phyloP scores from a whole-genome alignment of 805 yeast genomes.

The Vanderwaltozyma polyspora region DNA sequence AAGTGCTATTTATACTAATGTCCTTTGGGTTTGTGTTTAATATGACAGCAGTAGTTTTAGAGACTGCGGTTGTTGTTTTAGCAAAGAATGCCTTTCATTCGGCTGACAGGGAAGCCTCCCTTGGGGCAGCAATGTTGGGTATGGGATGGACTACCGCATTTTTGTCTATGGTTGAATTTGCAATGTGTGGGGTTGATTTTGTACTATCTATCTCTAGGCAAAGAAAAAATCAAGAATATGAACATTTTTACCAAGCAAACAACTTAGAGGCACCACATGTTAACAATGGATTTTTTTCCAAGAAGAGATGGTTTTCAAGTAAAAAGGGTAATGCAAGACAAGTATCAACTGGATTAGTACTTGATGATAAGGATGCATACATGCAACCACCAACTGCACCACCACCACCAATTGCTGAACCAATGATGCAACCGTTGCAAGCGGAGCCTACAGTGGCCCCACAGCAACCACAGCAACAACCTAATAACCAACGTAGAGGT shows the following conservation, averaged over 20 bases:
- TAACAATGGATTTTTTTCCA: too few relatives aligned
- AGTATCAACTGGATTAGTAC: too few relatives aligned
- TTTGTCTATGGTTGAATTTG: slow-evolving; percentile 12
- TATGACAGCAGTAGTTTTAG: slow-evolving; percentile 54
- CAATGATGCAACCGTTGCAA: background rate
- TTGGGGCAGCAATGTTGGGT: slow-evolving; percentile 52
- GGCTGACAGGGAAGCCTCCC: slow-evolving; percentile 32
- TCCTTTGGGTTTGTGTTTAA: slow-evolving; percentile 41
- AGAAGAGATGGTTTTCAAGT: too few relatives aligned
- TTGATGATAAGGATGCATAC: too few relatives aligned
- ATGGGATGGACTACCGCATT: slow-evolving; percentile 63
- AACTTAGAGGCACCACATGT: background rate
- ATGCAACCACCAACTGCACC: background rate
- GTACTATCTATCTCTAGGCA: too few relatives aligned
- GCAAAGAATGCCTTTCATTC: slow-evolving; percentile 57
- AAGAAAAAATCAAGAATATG: too few relatives aligned
- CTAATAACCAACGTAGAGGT: slow-evolving; percentile 31
- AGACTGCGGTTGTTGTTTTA: slow-evolving; percentile 69
- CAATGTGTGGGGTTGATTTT: background rate
- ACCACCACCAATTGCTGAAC: background rate
- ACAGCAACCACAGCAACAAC: slow-evolving; percentile 11
- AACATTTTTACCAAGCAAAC: background rate
- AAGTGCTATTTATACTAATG: slow-evolving; percentile 42
- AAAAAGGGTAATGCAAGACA: too few relatives aligned
- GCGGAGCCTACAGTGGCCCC: background rate